A percentile compares a stretch with the other conserved stretches of the same genome.
Evolutionary conservation across 2,329 filamentous ascomycete species (phyloP).

Genomic region (Lomentospora prolificans): DNA sequence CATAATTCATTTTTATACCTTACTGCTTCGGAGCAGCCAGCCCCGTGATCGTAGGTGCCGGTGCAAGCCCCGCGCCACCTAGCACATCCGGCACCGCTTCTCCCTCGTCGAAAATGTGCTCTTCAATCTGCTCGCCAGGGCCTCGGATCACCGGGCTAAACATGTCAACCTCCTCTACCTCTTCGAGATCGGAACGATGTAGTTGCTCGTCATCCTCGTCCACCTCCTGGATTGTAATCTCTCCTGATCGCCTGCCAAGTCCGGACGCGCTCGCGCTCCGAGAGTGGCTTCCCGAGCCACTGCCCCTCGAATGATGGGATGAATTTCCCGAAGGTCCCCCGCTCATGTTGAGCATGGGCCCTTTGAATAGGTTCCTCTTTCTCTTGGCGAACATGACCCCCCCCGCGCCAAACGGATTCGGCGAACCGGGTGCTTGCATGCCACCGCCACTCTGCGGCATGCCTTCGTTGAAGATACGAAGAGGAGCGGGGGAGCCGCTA

Average conservation of each 20-base stretch:
- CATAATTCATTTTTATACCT: not conserved
- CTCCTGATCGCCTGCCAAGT: constrained; percentile 58
- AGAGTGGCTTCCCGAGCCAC: constrained; percentile 27
- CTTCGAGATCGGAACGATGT: constrained; percentile 25
- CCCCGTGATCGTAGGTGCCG: not conserved
- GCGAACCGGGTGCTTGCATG: constrained; percentile 37
- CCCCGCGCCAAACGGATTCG: constrained; percentile 50
- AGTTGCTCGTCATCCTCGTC: constrained; percentile 42
- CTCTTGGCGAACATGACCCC: constrained; percentile 67
- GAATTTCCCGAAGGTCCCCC: constrained; percentile 10
- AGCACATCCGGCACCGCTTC: constrained; percentile 7
- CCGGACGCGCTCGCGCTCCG: constrained; percentile 53
- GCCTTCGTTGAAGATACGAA: constrained; percentile 48
- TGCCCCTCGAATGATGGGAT: not conserved
- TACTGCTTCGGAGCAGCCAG: not conserved
- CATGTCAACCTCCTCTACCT: constrained; percentile 33
- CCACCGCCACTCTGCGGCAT: constrained; percentile 33
- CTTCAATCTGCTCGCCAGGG: constrained; percentile 8
- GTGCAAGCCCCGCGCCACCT: not conserved
- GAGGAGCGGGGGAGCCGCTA: constrained; percentile 37
- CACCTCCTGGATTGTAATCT: constrained; percentile 63
- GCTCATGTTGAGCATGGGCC: constrained; percentile 53
- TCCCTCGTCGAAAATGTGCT: constrained; percentile 15
- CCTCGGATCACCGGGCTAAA: constrained; percentile 9
- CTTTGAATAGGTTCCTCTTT: constrained; percentile 75